Base-by-base conservation (phyloP, 225 moss, liverwort and hornwort species). In the Polytrichum formosum region DNA sequence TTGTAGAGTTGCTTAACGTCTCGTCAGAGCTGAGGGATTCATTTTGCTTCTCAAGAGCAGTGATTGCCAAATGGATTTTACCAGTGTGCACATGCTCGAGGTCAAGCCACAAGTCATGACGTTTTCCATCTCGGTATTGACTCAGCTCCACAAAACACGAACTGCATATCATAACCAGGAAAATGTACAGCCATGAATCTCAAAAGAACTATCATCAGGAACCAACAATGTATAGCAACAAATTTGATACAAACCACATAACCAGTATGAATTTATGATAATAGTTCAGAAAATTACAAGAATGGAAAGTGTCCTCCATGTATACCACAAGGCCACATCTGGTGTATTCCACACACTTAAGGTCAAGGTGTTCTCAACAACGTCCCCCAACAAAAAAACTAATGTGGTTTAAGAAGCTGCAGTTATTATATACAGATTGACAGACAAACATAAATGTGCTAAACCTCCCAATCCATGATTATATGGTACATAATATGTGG, bases 71-170 rank as follows among this genome's bases (percentile, higher is more conserved):
- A 75, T 75, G 85, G 54, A 98, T 74, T 79, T 78, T 76, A 70
- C 98, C 98, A 66, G 91, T 92, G 30, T 87, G 91, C 67, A 98
- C 98, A 61, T 68, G 74, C 61, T 88, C 68, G 5, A 98, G 91
- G 30, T 18, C 65, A 37, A 94, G 75, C 91, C 87, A 90, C 75
- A 90, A 77, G 18, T 90, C 92, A 79, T 93, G 94, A n/a, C 90
- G 85, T 67, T 81, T 76, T 62, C 92, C 92, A 71, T 81, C 94
- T 73, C 76, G 91, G 28, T 75, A 75, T 18, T 75, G 70, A 31
- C 60, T 67, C 28, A 94, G 33, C 10, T 74, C 69, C 56, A 94
- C 74, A n/a, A 81, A 73, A 77, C 76, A 87, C 25, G 78, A 26
- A 26, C 94, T 94, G 84, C 33, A 73, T 9, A 63, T 35, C 23